phyloP scores from a whole-genome alignment of 2,329 filamentous ascomycete genomes.

The Alternaria sp. region DNA sequence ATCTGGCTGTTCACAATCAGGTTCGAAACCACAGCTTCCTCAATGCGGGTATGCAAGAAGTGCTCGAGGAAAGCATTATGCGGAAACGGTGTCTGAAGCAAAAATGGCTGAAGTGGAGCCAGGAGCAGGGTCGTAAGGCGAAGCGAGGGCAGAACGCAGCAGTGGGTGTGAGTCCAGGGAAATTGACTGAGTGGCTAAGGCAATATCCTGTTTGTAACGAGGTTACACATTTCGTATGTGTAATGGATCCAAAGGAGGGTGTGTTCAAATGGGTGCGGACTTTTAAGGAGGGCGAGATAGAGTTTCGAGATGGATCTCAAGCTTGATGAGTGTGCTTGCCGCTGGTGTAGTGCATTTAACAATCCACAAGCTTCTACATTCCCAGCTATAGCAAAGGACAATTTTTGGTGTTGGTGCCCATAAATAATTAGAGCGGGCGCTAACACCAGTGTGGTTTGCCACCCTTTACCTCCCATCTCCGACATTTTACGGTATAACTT shows the following conservation, averaged over 20 bases:
- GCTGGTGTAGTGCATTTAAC: neutral
- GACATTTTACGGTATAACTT: neutral
- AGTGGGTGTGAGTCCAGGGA: constrained; percentile 41
- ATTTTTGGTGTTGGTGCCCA: neutral
- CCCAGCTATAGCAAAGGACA: neutral
- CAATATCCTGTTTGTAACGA: constrained; percentile 65
- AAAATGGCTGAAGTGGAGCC: constrained; percentile 35
- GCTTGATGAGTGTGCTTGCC: neutral
- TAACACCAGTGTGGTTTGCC: constrained; percentile 18
- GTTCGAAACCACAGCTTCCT: constrained; percentile 17
- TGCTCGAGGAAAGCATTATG: constrained; percentile 48
- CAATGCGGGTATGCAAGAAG: constrained; percentile 33
- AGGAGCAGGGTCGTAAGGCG: constrained; percentile 23
- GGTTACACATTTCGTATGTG: constrained; percentile 64
- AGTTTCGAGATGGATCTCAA: neutral
- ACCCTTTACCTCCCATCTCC: constrained; percentile 7
- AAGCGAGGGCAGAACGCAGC: constrained; percentile 1
- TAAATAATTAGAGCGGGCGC: neutral
- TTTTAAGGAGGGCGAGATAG: constrained; percentile 25
- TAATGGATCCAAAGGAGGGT: constrained; percentile 65
- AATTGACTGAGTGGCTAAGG: constrained; percentile 60
- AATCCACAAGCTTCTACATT: neutral
- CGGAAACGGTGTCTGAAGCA: constrained; percentile 43
- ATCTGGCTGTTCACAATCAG: constrained; percentile 18
- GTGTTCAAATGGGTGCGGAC: constrained; percentile 56